phyloP scores from a whole-genome alignment of 495 filamentous ascomycete species.

The Coniosporium apollinis region DNA sequence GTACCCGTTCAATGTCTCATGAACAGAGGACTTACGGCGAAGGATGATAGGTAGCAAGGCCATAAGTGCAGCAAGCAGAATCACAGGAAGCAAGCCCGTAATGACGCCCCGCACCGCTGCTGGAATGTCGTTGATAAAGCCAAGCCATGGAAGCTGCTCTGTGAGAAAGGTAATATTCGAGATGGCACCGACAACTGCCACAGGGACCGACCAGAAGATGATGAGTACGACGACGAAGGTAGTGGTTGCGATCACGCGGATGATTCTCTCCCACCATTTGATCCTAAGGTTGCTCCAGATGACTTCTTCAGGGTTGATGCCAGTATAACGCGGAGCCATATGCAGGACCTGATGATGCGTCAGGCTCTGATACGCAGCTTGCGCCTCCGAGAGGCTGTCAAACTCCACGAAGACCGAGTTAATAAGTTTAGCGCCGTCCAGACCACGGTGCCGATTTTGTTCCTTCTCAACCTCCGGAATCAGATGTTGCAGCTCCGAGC shows the following conservation, averaged over 20 bases:
- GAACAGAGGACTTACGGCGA: conserved; percentile 36
- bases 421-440: conserved; percentile 47
- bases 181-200: conserved; percentile 68
- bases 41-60: conserved; percentile 77
- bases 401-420: conserved; percentile 85
- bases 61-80: conserved; percentile 75
- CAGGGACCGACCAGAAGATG: conserved; percentile 92
- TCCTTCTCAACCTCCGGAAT: conserved; percentile 62
- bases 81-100: conserved; percentile 64
- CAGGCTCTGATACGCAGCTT: conserved; percentile 70
- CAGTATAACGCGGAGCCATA: conserved; percentile 84
- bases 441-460: conserved; percentile 49
- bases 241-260: conserved; percentile 52
- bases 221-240: conserved; percentile 63
- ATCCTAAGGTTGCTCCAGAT: conserved; percentile 81
- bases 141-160: conserved; percentile 43
- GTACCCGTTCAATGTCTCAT: neutral
- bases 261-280: conserved; percentile 69
- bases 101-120: conserved; percentile 57
- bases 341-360: conserved; percentile 80
- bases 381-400: conserved; percentile 60
- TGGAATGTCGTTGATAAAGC: conserved; percentile 62
- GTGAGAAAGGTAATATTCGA: conserved; percentile 67
- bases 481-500: conserved; percentile 61
- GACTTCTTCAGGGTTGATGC: conserved; percentile 67